Evolutionary conservation across 352 stramenopile genomes (phyloP).

Genomic region (Phytophthora europaea): DNA sequence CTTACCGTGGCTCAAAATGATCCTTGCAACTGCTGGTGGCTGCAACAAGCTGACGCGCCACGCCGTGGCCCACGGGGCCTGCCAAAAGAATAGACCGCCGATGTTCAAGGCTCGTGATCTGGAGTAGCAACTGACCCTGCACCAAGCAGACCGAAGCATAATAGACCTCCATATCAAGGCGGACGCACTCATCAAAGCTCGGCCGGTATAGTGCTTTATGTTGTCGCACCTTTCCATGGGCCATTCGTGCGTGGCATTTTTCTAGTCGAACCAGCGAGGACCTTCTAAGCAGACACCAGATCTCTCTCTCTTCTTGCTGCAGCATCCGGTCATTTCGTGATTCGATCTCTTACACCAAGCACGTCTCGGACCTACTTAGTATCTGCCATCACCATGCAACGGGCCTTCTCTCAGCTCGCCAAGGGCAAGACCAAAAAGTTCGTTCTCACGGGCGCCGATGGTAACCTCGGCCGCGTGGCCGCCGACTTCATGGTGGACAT

Average conservation of each 20-base stretch:
- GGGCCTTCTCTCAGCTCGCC: conserved; percentile 20
- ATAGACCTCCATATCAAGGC: not conserved
- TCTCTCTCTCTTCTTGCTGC: not conserved
- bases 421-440: conserved; percentile 19
- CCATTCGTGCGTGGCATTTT: not conserved
- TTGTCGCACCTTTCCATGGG: no score
- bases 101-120: not conserved
- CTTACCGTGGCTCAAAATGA: not conserved
- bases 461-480: conserved; percentile 24
- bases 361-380: no score
- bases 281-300: not conserved
- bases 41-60: conserved; percentile 10
- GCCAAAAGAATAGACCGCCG: not conserved
- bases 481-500: conserved; percentile 16
- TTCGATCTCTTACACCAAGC: not conserved
- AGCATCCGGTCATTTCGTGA: conserved; percentile 4
- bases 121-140: not conserved
- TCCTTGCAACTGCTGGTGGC: no score
- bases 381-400: conserved; percentile 1
- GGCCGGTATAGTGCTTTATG: no score
- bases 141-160: not conserved
- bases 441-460: conserved; percentile 23
- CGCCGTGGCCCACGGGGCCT: no score
- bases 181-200: not conserved
- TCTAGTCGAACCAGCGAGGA: conserved; percentile 1